Evolutionary conservation across 2,329 filamentous ascomycete species (phyloP).

Genomic region (Colletotrichum endophyticum): DNA sequence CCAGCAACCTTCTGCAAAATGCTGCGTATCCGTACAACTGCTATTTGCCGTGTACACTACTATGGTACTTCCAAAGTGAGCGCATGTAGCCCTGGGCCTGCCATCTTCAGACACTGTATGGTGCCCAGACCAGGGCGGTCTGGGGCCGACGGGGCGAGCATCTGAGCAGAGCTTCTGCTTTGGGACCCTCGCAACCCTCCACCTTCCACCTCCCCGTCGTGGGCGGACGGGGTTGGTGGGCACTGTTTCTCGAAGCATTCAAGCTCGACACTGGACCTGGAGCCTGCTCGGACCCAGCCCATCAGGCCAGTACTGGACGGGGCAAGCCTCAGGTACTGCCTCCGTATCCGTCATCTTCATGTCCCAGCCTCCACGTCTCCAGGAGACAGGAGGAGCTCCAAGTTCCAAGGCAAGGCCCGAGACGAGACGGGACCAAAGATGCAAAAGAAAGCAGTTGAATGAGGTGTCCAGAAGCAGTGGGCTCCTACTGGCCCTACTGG

Average conservation of each 20-base stretch:
- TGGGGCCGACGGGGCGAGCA: slow-evolving; percentile 7
- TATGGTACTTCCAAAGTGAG: not conserved
- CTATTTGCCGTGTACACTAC: not conserved
- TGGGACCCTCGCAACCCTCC: not conserved
- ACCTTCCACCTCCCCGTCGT: slow-evolving; percentile 11
- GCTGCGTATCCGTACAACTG: not conserved
- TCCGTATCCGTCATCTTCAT: not conserved
- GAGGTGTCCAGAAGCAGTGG: not conserved
- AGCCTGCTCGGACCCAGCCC: not conserved
- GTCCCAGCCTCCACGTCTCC: not conserved
- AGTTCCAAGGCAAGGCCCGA: not conserved
- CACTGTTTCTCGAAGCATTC: slow-evolving; percentile 4
- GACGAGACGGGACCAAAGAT: not conserved
- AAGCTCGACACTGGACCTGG: not conserved
- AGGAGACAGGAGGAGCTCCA: not conserved
- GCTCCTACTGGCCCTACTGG: slow-evolving; percentile 12
- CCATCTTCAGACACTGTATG: not conserved
- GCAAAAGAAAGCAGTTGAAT: not conserved
- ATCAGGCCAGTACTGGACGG: slow-evolving; percentile 1
- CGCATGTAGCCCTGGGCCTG: not conserved
- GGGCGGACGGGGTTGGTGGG: not conserved
- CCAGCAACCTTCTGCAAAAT: not conserved
- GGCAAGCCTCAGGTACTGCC: slow-evolving; percentile 8
- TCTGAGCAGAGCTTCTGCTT: slow-evolving; percentile 18
- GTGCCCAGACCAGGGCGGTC: not conserved